Evolutionary conservation across 768 basidiomycete species (phyloP), one percentile per base, ranked within the genome.

Genomic region (Lactifluus piperatus): DNA sequence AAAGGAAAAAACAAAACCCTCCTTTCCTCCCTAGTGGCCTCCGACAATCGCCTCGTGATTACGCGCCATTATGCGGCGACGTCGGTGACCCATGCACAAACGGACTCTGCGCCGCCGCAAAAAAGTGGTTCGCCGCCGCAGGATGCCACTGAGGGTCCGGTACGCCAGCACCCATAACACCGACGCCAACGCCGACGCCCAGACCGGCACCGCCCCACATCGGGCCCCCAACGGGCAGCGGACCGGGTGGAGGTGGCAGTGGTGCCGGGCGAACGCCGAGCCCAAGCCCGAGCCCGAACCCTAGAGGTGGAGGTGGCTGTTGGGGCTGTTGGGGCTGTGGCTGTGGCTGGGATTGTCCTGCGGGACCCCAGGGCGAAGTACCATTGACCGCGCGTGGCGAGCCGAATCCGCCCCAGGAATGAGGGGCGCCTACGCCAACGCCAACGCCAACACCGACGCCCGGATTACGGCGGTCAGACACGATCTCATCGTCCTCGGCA

Each of bases 401-500:
- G 32, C 58, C 47, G 16, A 45, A 60, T 27, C 58, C 58, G 27
- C 54, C 48, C 58, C 58, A 60, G 49, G 56, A 53, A 24, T 48
- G 57, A 30, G 53, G 63, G 3, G 44, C 53, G 9, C 58, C 44
- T 0, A 32, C 39, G n/a, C 51, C 58, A 0, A 53, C 29, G 29
- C 58, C 36, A 20, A 54, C 36, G 22, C 41, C 49, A 29, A 43
- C 49, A 4, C 47, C 39, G 1, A 34, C 57, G 20, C 29, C 51
- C 18, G 34, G 54, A 13, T 44, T 44, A 22, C 60, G 73, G 7
- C 77, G 76, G 18, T 77, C 72, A 41, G 77, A 71, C 16, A 91
- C 80, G 11, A 90, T 85, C 67, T 91, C 88, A 68, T 91, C 89
- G 60, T 88, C 88, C 60, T 89, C 88, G 14, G 87, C 81, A 3